These are phyloP conservation scores for Aureobasidium sp. DNA, from an alignment of 2,329 filamentous ascomycete genomes.

Conservation along the genomic window DNA sequence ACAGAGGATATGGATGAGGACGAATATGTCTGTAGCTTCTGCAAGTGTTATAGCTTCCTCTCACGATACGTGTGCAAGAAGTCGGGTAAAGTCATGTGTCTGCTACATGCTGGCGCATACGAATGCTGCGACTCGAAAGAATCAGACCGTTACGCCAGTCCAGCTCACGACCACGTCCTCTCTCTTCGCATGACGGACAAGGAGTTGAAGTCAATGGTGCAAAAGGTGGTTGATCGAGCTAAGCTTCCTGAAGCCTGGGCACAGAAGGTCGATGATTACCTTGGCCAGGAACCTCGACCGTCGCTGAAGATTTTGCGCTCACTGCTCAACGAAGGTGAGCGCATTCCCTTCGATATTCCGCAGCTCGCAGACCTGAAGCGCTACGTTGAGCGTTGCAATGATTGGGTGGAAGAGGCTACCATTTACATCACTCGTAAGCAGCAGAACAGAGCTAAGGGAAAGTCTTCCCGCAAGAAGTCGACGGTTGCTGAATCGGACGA, in stretches of 20 bases:
- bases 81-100: conserved; percentile 72
- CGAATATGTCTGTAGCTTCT: conserved; percentile 83
- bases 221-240: conserved; percentile 79
- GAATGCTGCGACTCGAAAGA: conserved; percentile 69
- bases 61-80: conserved; percentile 82
- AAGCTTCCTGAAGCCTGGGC: conserved; percentile 81
- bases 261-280: conserved; percentile 74
- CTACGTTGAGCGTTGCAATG: conserved; percentile 93
- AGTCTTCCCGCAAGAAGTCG: conserved; percentile 66
- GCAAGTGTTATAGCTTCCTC: conserved; percentile 85
- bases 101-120: conserved; percentile 70
- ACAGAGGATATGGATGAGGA: conserved; percentile 65
- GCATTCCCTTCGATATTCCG: conserved; percentile 82
- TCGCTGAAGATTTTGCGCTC: conserved; percentile 78
- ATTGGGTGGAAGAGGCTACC: conserved; percentile 95
- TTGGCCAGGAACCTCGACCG: conserved; percentile 77
- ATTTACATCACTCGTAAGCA: conserved; percentile 96
- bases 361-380: conserved; percentile 73
- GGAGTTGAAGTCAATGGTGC: conserved; percentile 55
- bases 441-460: conserved; percentile 93
- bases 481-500: conserved; percentile 67
- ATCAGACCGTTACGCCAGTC: conserved; percentile 54
- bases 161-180: conserved; percentile 56
- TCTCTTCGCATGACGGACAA: conserved; percentile 70
- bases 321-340: conserved; percentile 86